Conservation (phyloP, 2,329 filamentous ascomycete species). For the Aaosphaeria arxii region DNA sequence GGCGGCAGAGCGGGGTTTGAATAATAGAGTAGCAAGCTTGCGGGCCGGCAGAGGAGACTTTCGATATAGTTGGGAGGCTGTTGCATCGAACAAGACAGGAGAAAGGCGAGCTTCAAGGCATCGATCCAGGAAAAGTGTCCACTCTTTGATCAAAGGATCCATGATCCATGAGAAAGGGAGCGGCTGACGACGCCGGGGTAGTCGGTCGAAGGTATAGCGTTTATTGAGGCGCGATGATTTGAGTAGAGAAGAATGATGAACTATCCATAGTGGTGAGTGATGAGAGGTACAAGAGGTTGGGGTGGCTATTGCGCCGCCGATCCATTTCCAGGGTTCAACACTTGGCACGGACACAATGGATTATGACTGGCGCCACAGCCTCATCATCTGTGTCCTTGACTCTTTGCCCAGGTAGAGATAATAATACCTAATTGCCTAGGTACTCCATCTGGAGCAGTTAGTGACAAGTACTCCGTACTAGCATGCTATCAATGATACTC, state of each 20-base stretch:
- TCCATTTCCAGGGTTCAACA: neutral
- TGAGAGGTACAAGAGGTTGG: conserved; percentile 4
- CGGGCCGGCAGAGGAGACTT: conserved; percentile 32
- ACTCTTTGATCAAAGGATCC: conserved; percentile 33
- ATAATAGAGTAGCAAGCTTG: conserved; percentile 33
- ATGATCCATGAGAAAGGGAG: conserved; percentile 23
- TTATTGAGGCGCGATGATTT: conserved; percentile 17
- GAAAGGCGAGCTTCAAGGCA: conserved; percentile 32
- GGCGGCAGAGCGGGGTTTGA: conserved; percentile 27
- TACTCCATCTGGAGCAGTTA: no score
- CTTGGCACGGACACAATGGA: neutral
- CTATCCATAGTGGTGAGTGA: neutral
- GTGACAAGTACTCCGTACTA: no score
- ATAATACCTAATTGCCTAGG: no score
- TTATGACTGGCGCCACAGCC: no score
- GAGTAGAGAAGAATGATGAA: conserved; percentile 7
- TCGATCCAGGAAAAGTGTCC: conserved; percentile 31
- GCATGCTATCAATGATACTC: no score
- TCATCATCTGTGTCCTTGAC: no score
- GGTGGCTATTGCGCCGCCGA: conserved; percentile 1
- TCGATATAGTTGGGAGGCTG: conserved; percentile 28
- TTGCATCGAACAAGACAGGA: conserved; percentile 31
- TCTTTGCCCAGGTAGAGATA: no score
- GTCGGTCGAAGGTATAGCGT: conserved; percentile 10
- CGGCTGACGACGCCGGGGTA: conserved; percentile 11